phyloP scores from a whole-genome alignment of 2,329 filamentous ascomycete species.

The Decorospora gaudefroyi region DNA sequence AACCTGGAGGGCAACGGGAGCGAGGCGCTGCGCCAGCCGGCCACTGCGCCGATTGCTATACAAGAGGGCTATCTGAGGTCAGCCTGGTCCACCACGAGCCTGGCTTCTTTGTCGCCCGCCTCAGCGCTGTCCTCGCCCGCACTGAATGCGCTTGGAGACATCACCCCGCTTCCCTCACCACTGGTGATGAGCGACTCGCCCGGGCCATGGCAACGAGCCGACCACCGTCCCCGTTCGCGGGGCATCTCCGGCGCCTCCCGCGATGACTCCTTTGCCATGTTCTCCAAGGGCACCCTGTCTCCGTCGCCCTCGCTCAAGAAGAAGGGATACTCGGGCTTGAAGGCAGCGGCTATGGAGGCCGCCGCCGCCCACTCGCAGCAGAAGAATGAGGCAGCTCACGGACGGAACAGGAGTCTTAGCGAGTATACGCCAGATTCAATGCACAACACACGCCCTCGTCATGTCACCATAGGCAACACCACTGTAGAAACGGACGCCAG shows the following conservation, averaged over 20 bases:
- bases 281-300: constrained; percentile 41
- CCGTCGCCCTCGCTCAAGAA: constrained; percentile 51
- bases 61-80: constrained; percentile 46
- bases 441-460: constrained; percentile 67
- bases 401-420: constrained; percentile 81
- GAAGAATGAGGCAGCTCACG: constrained; percentile 54
- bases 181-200: constrained; percentile 51
- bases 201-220: constrained; percentile 49
- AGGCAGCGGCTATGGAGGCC: constrained; percentile 49
- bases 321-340: constrained; percentile 54
- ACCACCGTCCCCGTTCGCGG: constrained; percentile 42
- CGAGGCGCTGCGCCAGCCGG: constrained; percentile 39
- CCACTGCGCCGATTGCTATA: constrained; percentile 48
- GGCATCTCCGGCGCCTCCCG: constrained; percentile 38
- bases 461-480: constrained; percentile 66
- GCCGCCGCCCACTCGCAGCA: constrained; percentile 40
- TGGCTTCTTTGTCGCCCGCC: constrained; percentile 53
- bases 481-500: constrained; percentile 54
- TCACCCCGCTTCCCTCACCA: constrained; percentile 59
- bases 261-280: constrained; percentile 41
- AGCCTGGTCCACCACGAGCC: constrained; percentile 51
- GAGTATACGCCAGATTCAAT: constrained; percentile 80
- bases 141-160: constrained; percentile 54
- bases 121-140: constrained; percentile 55
- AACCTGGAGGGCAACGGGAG: constrained; percentile 40